A percentile compares a stretch with the other conserved stretches of the same genome.
Evolutionary conservation across 345 rosid species (phyloP).

Genomic region (Balakata baccata): DNA sequence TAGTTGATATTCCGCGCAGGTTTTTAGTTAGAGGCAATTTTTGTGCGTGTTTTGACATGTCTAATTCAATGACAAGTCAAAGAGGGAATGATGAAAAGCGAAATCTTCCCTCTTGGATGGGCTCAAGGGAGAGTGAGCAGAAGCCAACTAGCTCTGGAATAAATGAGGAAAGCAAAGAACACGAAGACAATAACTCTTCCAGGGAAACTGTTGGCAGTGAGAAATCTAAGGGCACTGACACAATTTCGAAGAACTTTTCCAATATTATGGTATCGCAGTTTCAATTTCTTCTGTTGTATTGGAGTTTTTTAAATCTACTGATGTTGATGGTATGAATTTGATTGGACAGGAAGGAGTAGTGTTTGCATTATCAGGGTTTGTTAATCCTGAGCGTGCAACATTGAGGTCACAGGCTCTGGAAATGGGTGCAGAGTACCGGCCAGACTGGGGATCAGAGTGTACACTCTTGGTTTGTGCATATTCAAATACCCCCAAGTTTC

Average conservation of each 20-base stretch:
- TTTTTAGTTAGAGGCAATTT: background rate
- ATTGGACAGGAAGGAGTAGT: constrained; percentile 77
- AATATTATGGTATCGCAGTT: constrained; percentile 56
- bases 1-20: background rate
- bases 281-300: background rate
- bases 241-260: constrained; percentile 33
- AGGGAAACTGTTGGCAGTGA: constrained; percentile 8
- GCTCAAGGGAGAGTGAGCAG: constrained; percentile 39
- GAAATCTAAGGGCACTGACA: constrained; percentile 20
- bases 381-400: constrained; percentile 75
- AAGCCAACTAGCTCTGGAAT: constrained; percentile 26
- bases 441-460: constrained; percentile 77
- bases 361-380: constrained; percentile 81
- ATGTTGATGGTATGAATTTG: constrained; percentile 20
- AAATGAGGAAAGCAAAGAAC: constrained; percentile 20
- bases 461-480: constrained; percentile 84
- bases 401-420: constrained; percentile 76
- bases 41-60: constrained; percentile 26
- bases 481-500: constrained; percentile 84
- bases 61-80: constrained; percentile 31
- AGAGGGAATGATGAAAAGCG: constrained; percentile 36
- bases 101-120: constrained; percentile 86
- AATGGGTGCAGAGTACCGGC: constrained; percentile 82
- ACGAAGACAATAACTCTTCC: constrained; percentile 1
- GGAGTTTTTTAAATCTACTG: constrained; percentile 5